Evolutionary conservation across 768 basidiomycete genomes (phyloP).

Genomic region (Mycena alexandri): DNA sequence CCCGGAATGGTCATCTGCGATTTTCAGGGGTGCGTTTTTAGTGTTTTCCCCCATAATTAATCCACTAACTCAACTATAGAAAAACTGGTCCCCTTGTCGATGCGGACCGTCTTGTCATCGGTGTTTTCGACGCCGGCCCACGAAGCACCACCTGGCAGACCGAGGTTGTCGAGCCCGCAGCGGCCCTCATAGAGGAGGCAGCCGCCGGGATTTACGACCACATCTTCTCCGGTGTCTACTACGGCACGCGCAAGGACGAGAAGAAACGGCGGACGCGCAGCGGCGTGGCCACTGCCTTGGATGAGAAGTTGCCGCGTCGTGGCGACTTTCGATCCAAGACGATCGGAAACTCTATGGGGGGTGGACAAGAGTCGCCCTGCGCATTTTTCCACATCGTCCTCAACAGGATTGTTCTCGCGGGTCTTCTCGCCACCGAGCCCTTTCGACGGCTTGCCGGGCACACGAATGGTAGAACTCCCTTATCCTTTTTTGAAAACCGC

Average conservation of each 20-base stretch:
- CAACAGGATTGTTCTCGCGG: background rate
- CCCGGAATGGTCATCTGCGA: too few species aligned
- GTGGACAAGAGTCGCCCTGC: background rate
- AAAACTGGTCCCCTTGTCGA: background rate
- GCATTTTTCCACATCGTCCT: background rate
- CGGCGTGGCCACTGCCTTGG: background rate
- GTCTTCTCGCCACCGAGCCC: background rate
- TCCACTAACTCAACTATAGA: too few species aligned
- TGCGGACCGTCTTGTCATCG: background rate
- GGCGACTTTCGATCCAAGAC: background rate
- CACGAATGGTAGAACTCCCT: background rate
- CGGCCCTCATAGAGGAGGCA: conserved; percentile 2
- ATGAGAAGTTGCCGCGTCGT: background rate
- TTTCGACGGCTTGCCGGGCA: background rate
- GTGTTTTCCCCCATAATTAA: too few species aligned
- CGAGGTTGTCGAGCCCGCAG: background rate
- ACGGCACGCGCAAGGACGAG: too few species aligned
- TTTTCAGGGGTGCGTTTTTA: too few species aligned
- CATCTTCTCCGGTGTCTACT: background rate
- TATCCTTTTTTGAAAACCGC: background rate
- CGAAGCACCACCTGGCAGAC: background rate
- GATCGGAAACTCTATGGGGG: background rate
- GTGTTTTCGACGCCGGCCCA: background rate
- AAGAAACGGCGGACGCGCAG: background rate
- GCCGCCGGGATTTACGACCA: background rate